phyloP scores from a whole-genome alignment of 73 alveolate genomes.

The Stentor coeruleus region DNA sequence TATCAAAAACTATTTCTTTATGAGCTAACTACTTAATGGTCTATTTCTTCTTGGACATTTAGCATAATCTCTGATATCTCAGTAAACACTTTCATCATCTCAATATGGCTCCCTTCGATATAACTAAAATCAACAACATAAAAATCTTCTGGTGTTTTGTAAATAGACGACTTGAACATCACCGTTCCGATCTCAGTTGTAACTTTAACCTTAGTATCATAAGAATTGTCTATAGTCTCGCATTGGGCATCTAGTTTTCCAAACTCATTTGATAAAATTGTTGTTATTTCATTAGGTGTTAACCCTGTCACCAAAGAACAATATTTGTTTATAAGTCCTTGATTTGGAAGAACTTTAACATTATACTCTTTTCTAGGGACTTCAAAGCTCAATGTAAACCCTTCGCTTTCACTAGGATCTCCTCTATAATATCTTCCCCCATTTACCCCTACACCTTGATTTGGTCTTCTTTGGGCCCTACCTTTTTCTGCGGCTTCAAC shows the following conservation, averaged over 20 bases:
- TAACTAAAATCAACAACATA: neutral
- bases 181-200: conserved; percentile 24
- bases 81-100: neutral
- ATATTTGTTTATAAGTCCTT: conserved; percentile 21
- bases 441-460: neutral
- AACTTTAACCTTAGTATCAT: conserved; percentile 6
- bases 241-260: conserved; percentile 5
- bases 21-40: too few species aligned
- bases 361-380: neutral
- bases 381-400: conserved; percentile 27
- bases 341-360: conserved; percentile 33
- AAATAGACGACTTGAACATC: conserved; percentile 17
- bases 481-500: conserved; percentile 40
- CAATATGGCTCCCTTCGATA: conserved; percentile 11
- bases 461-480: conserved; percentile 28
- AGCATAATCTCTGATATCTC: conserved; percentile 5
- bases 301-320: conserved; percentile 24
- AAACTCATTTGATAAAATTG: neutral
- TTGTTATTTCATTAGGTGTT: conserved; percentile 4
- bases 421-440: conserved; percentile 21
- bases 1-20: too few species aligned
- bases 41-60: neutral
- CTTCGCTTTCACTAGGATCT: conserved; percentile 11
- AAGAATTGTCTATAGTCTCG: neutral
- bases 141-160: neutral